phyloP scores from a whole-genome alignment of 2,329 filamentous ascomycete species.

The Aurifilum marmelostoma region DNA sequence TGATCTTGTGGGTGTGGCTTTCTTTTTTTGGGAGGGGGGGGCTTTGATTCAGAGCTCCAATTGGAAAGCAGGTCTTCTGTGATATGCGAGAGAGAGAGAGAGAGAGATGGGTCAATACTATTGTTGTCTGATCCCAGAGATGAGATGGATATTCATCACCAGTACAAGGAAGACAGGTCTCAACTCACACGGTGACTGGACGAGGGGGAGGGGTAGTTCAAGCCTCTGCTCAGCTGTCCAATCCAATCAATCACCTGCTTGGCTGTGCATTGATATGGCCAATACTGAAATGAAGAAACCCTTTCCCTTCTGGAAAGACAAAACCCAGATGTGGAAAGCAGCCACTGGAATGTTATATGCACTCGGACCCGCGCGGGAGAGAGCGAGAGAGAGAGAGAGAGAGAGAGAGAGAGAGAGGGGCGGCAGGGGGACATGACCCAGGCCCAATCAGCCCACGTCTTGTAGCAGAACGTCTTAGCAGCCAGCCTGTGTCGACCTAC shows the following conservation, averaged over 20 bases:
- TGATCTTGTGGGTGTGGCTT: conserved; percentile 18
- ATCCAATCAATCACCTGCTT: background rate
- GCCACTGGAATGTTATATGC: conserved; percentile 16
- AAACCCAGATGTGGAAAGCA: conserved; percentile 1
- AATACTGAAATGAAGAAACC: background rate
- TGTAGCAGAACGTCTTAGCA: conserved; percentile 1
- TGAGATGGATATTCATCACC: background rate
- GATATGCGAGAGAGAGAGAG: background rate
- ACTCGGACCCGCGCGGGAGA: background rate
- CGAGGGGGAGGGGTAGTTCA: no score
- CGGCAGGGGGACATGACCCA: no score
- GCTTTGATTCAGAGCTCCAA: conserved; percentile 12
- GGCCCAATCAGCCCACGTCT: background rate
- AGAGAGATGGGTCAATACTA: no score
- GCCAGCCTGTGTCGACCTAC: background rate
- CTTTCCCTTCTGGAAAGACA: background rate
- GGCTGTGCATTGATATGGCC: background rate
- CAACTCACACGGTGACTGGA: conserved; percentile 5
- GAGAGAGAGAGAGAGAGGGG: no score
- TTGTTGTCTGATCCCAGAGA: background rate
- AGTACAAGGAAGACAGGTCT: background rate
- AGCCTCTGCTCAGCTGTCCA: background rate
- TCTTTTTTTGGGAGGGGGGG: background rate
- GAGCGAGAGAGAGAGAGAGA: background rate
- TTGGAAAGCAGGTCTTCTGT: conserved; percentile 1